These are phyloP conservation scores for Hymenoscyphus infarciens DNA, from an alignment of 2,329 filamentous ascomycete species.

Conservation along the genomic window DNA sequence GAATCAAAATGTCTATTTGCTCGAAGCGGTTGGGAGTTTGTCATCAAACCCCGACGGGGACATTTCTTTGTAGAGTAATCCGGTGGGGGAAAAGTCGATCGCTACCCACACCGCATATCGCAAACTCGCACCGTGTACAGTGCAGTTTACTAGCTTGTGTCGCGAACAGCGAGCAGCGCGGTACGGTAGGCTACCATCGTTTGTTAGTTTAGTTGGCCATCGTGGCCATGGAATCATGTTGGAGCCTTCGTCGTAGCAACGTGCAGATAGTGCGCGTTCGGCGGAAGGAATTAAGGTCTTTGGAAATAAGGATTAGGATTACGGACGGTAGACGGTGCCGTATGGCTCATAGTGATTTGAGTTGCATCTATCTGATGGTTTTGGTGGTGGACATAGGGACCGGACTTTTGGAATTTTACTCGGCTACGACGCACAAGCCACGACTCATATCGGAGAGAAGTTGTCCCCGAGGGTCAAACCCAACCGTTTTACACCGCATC, in stretches of 20 bases:
- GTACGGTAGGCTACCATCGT: background rate
- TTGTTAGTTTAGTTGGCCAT: background rate
- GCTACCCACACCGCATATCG: background rate
- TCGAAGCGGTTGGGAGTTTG: constrained; percentile 1
- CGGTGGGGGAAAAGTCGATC: background rate
- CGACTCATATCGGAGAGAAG: constrained; percentile 1
- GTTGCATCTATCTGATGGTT: background rate
- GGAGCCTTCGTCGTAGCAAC: background rate
- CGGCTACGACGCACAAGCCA: background rate
- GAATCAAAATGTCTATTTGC: background rate
- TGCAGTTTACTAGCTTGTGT: background rate
- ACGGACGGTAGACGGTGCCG: background rate
- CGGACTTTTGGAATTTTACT: constrained; percentile 4
- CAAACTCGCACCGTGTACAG: background rate
- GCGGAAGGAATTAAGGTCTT: constrained; percentile 4
- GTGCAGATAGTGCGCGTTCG: constrained; percentile 1
- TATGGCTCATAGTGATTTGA: background rate
- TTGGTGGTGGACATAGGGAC: constrained; percentile 2
- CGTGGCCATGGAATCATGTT: background rate
- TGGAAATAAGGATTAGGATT: constrained; percentile 1
- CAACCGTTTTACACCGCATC: constrained; percentile 5
- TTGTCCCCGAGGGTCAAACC: constrained; percentile 1
- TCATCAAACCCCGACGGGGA: background rate
- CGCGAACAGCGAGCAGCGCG: background rate
- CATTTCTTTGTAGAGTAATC: constrained; percentile 5